Conservation (phyloP, 1,284 basidiomycete genomes). For the Trametes sp. region DNA sequence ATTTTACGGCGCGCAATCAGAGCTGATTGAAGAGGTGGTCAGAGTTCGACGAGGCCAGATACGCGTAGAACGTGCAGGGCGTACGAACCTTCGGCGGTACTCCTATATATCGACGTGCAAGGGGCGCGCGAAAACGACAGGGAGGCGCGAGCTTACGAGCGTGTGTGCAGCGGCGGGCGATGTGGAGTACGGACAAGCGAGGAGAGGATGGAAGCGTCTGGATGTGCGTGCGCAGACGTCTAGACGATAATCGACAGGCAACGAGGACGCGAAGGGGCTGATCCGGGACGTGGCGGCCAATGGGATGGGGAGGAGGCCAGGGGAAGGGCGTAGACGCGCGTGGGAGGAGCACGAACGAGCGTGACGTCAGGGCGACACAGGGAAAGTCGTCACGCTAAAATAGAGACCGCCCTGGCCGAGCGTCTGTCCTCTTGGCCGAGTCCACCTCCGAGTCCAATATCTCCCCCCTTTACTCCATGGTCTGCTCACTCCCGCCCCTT, state of each 20-base stretch:
- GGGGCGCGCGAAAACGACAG: neutral
- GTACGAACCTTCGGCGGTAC: too few relatives aligned
- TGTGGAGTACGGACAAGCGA: neutral
- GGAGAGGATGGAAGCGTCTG: constrained; percentile 7
- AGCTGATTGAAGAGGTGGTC: neutral
- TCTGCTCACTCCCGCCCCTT: constrained; percentile 10
- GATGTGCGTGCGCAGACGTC: constrained; percentile 2
- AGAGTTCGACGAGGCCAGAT: neutral
- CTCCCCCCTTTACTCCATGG: constrained; percentile 15
- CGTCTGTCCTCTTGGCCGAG: constrained; percentile 5
- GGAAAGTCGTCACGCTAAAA: constrained; percentile 13
- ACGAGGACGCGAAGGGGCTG: neutral
- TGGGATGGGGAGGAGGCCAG: neutral
- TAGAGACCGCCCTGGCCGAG: constrained; percentile 17
- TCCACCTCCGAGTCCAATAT: constrained; percentile 5
- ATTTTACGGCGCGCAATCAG: neutral
- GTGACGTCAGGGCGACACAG: constrained; percentile 18
- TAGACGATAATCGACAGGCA: constrained; percentile 1
- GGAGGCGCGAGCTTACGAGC: neutral
- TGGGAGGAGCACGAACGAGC: constrained; percentile 13
- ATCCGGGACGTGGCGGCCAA: constrained; percentile 16
- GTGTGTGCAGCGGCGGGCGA: neutral
- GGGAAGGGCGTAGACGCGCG: neutral
- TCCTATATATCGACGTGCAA: too few relatives aligned
- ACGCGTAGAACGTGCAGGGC: neutral